These are phyloP conservation scores for Paraconiothyrium sp. DNA, from an alignment of 2,329 filamentous ascomycete species.

Conservation along the genomic window DNA sequence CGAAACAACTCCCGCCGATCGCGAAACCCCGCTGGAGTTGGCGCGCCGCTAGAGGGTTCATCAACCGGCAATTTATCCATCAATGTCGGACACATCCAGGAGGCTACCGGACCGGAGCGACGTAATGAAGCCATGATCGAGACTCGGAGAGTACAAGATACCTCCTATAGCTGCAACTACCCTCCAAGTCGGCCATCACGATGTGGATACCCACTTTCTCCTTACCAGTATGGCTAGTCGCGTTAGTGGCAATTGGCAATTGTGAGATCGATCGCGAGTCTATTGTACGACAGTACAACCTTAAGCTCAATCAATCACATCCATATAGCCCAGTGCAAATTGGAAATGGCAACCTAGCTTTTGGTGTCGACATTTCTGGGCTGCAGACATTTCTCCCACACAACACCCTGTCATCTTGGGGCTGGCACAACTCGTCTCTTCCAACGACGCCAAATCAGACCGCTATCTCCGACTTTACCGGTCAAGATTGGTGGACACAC, in stretches of 20 bases:
- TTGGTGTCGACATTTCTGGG: constrained; percentile 58
- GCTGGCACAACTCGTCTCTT: constrained; percentile 58
- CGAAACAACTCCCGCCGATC: constrained; percentile 18
- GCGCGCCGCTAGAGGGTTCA: constrained; percentile 19
- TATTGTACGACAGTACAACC: constrained; percentile 55
- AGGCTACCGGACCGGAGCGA: constrained; percentile 20
- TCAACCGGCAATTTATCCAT: constrained; percentile 38
- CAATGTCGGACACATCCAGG: constrained; percentile 24
- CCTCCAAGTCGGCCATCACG: neutral
- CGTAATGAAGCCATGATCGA: constrained; percentile 8
- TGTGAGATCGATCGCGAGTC: constrained; percentile 40
- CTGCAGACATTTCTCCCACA: constrained; percentile 57
- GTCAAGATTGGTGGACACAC: constrained; percentile 57
- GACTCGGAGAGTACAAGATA: constrained; percentile 3
- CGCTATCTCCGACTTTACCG: constrained; percentile 50
- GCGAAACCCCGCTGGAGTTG: constrained; percentile 29
- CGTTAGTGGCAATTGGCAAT: neutral
- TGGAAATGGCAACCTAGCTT: constrained; percentile 60
- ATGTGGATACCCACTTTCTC: neutral
- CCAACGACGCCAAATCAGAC: constrained; percentile 52
- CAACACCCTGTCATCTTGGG: constrained; percentile 56
- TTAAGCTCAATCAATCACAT: constrained; percentile 59
- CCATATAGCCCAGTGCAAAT: constrained; percentile 62
- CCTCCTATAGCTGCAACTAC: neutral
- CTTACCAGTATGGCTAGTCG: neutral